Evolutionary conservation across 1,139 yeast genomes (phyloP), one percentile per base, ranked within the genome.

Genomic region (Pneumocystis canis): DNA sequence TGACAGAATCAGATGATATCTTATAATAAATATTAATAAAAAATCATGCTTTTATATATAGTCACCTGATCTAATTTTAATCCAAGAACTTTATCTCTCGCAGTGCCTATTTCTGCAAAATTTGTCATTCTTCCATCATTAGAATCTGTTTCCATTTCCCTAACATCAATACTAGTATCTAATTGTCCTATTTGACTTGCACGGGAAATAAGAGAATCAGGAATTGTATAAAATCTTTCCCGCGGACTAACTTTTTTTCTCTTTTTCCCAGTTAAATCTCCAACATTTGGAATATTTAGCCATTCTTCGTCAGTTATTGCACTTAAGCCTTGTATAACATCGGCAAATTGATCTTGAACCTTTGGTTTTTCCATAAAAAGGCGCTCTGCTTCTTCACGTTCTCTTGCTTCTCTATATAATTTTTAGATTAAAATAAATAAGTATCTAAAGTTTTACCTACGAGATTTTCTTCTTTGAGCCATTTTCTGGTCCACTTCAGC

Each of bases 281-380:
- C 88, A 0, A 89, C 94, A 66, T 89, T 96, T 0, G 98, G 97
- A 5, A 92, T 71, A 66, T 77, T 78, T 2, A 81, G 79, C 98
- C 98, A 92, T 69, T 90, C 85, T 1, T 82, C 85, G 28, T 78
- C 81, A 1, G 87, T 78, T 0, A 92, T 81, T 0, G 74, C 67
- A 0, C 84, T 76, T 61, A 90, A 73, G 0, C 80, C 83, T 57
- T 84, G 74, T 71, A 89, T 90, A 66, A 86, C 76, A 69, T 86
- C 82, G 31, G 77, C 73, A 69, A 84, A 83, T 66, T 82, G 80
- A 25, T 72, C 71, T 47, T 75, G 76, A 59, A 71, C 77, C 65
- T 70, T 72, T 5, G 74, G 72, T 69, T 74, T 65, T 63, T 69
- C 69, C 64, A 65, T 68, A 25, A 69, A 69, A 30, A 60, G 67